Conservation (phyloP, 768 basidiomycete species). For the Lactifluus pinguis region DNA sequence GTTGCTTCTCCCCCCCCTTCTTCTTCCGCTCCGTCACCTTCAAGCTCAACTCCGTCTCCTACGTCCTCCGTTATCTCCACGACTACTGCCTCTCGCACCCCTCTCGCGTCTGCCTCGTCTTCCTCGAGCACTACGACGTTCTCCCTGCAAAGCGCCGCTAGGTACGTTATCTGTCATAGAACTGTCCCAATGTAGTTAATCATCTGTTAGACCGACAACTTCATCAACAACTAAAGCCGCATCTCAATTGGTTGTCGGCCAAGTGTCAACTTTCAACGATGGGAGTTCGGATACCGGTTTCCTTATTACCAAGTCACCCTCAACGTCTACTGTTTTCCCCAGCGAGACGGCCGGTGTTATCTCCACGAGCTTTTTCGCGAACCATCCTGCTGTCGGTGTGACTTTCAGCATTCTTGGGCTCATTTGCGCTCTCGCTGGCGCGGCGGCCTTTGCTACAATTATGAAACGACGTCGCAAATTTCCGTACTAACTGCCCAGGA, state of each 20-base stretch:
- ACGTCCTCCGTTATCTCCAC: neutral
- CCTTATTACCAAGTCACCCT: neutral
- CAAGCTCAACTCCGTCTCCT: neutral
- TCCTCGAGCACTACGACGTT: neutral
- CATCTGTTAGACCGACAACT: neutral
- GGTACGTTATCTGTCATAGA: neutral
- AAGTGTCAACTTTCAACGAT: neutral
- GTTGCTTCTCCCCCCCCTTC: neutral
- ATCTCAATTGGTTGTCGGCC: neutral
- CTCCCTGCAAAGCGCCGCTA: neutral
- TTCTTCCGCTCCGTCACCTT: neutral
- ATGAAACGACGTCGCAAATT: neutral
- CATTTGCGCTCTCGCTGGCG: conserved; percentile 7
- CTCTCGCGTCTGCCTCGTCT: neutral
- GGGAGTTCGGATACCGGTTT: neutral
- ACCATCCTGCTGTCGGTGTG: conserved; percentile 18
- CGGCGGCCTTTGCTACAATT: neutral
- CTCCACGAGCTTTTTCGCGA: conserved; percentile 8
- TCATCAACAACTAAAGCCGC: neutral
- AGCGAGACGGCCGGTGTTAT: neutral
- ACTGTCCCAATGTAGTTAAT: neutral
- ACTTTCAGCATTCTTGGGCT: conserved; percentile 22
- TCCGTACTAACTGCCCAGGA: no score
- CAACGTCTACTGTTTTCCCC: neutral
- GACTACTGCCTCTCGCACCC: neutral